These are phyloP conservation scores for Penicillium sp. DNA, from an alignment of 2,329 filamentous ascomycete genomes.

Conservation along the genomic window DNA sequence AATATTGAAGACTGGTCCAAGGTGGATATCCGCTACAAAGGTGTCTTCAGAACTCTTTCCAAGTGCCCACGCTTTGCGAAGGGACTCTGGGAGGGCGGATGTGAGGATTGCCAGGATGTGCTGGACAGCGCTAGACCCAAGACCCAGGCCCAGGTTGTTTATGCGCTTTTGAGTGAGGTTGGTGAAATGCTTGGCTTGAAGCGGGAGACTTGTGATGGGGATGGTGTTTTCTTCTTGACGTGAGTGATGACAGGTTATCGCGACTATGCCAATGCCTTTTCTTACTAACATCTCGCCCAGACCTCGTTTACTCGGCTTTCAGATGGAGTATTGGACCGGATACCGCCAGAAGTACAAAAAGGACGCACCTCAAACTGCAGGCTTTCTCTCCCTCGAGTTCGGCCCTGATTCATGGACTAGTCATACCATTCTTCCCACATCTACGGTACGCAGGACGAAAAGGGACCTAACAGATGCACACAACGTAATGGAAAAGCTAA, in stretches of 20 bases:
- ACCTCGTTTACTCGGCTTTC: constrained; percentile 11
- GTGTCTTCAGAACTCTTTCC: constrained; percentile 22
- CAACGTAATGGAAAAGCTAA: background rate
- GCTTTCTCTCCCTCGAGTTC: constrained; percentile 18
- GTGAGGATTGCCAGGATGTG: background rate
- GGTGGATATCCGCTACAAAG: constrained; percentile 21
- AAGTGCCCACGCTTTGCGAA: constrained; percentile 19
- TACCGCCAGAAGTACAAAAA: constrained; percentile 18
- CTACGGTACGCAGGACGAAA: constrained; percentile 15
- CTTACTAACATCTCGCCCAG: constrained; percentile 6
- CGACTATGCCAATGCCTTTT: background rate
- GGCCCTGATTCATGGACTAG: constrained; percentile 2
- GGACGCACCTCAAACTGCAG: constrained; percentile 20
- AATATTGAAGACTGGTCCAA: constrained; percentile 21
- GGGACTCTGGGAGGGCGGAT: constrained; percentile 17
- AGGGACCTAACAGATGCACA: background rate
- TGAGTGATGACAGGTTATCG: constrained; percentile 5
- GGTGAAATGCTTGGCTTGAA: constrained; percentile 13
- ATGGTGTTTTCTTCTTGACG: constrained; percentile 17
- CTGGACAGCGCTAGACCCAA: constrained; percentile 7
- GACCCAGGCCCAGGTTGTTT: constrained; percentile 21
- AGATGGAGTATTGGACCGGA: constrained; percentile 26
- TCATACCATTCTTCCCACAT: constrained; percentile 18
- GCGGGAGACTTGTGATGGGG: constrained; percentile 5
- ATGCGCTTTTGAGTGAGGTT: constrained; percentile 26